A percentile compares a stretch with the other conserved stretches of the same genome.
Evolutionary conservation across 192 early-diverging fungal genomes (phyloP).

Genomic region (Geosiphon pyriformis): DNA sequence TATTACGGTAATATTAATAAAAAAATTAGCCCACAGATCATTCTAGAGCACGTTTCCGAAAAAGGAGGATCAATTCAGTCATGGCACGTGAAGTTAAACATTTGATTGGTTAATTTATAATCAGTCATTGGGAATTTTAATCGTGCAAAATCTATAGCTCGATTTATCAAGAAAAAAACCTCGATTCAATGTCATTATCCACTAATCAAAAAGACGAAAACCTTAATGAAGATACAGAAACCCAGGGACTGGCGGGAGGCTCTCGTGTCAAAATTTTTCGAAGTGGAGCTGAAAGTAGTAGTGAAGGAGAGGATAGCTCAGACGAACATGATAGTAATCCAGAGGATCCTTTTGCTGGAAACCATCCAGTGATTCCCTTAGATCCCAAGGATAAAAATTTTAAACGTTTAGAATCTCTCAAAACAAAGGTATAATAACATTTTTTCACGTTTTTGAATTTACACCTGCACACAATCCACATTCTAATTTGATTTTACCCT

Average conservation of each 20-base stretch:
- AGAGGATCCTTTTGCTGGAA: slow-evolving; percentile 32
- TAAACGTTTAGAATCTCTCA: slow-evolving; percentile 26
- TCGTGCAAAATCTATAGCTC: too few species aligned
- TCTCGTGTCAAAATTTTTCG: not conserved
- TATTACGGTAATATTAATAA: too few species aligned
- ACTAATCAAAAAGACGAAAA: too few species aligned
- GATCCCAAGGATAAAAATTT: slow-evolving; percentile 31
- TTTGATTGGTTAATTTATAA: too few species aligned
- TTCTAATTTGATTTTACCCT: too few species aligned
- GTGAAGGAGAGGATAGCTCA: slow-evolving; percentile 31
- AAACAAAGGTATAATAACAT: not conserved
- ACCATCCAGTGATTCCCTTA: slow-evolving; percentile 36
- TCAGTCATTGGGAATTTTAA: too few species aligned
- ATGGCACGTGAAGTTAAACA: too few species aligned
- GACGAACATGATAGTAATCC: slow-evolving; percentile 32
- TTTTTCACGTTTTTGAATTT: not conserved
- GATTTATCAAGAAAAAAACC: too few species aligned
- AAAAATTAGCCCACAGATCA: too few species aligned
- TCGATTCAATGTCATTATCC: too few species aligned
- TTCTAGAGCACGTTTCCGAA: too few species aligned
- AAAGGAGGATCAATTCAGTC: too few species aligned
- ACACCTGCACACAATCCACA: not conserved
- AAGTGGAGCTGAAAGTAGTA: not conserved
- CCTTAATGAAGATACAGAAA: not conserved
- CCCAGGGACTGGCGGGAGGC: not conserved